Evolutionary conservation across 1,284 basidiomycete genomes (phyloP).

Genomic region (Earliella scabrosa): DNA sequence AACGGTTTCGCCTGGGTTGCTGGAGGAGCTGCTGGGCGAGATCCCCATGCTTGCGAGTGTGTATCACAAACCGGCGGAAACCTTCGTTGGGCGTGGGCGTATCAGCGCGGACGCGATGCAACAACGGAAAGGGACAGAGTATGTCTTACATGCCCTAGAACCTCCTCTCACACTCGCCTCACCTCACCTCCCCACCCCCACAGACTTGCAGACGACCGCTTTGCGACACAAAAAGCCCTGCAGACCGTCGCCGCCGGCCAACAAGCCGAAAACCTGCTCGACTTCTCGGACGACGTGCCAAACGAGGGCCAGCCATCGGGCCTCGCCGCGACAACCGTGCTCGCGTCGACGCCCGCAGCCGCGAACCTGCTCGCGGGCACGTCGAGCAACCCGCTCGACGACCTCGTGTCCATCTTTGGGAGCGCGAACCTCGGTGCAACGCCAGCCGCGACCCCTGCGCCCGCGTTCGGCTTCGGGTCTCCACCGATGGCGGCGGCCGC

Average conservation of each 20-base stretch:
- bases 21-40: constrained; percentile 92
- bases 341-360: constrained; percentile 74
- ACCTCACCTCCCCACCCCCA: constrained; percentile 5
- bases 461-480: constrained; percentile 16
- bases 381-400: constrained; percentile 87
- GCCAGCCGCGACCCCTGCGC: constrained; percentile 25
- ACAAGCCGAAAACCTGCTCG: constrained; percentile 93
- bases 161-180: background rate
- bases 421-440: constrained; percentile 39
- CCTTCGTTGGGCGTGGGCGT: constrained; percentile 86
- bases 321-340: constrained; percentile 73
- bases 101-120: constrained; percentile 86
- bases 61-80: constrained; percentile 95
- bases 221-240: constrained; percentile 81
- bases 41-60: constrained; percentile 89
- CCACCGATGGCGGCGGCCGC: constrained; percentile 25
- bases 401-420: constrained; percentile 89
- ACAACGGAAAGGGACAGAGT: constrained; percentile 73
- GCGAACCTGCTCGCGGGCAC: constrained; percentile 71
- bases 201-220: constrained; percentile 64
- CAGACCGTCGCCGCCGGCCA: constrained; percentile 90
- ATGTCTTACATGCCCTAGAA: constrained; percentile 12
- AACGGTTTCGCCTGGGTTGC: constrained; percentile 86
- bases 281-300: constrained; percentile 81
- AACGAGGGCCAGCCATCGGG: constrained; percentile 68